Base-by-base conservation (phyloP, 805 yeast species). In the Cyberlindnera xishuangbannaensis region DNA sequence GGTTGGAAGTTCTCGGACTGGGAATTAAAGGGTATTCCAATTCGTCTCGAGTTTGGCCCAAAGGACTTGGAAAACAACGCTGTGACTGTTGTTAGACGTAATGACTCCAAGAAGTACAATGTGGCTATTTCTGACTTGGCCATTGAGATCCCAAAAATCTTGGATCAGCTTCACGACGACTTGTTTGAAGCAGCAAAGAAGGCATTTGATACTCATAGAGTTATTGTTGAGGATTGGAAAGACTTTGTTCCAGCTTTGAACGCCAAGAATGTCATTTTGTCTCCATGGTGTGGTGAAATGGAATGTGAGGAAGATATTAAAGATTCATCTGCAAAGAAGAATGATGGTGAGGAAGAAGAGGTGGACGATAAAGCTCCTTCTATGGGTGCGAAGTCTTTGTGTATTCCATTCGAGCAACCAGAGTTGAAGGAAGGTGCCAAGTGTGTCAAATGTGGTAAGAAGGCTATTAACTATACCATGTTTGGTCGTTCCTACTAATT, bases 1-100 rank as follows among this genome's bases (percentile, higher is more conserved):
- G 98, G 98, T 45, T 92, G 97, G 97, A 92, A 92, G 66, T 92
- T 90, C 64, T 81, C 97, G 38, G 95, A 92, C 59, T 83, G 94
- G 73, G 99, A 92, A 68, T 76, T 92, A 59, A 86, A 83, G 70
- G 99, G 99, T 73, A 71, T 80, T 34, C 97, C 97, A 45, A 66
- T 92, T 45, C 82, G 98, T 62, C 56, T 92, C 30, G 99, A 92
- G 69, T 74, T 84, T 53, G 99, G 99, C 50, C 99, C 99, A 52
- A 85, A 83, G 67, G 99, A 92, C 63, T 67, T 86, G 53, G 81
- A 82, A 54, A 73, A 78, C 57, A 66, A 74, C 44, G 83, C 81
- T 53, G 92, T 83, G 31, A 69, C 84, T 26, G 92, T 87, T 40
- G 98, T 88, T 37, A 81, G 97, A 69, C 86, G 99, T 71, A 92